Base-by-base conservation (phyloP, 2,329 filamentous ascomycete genomes). In the Colletotrichum simmondsii region DNA sequence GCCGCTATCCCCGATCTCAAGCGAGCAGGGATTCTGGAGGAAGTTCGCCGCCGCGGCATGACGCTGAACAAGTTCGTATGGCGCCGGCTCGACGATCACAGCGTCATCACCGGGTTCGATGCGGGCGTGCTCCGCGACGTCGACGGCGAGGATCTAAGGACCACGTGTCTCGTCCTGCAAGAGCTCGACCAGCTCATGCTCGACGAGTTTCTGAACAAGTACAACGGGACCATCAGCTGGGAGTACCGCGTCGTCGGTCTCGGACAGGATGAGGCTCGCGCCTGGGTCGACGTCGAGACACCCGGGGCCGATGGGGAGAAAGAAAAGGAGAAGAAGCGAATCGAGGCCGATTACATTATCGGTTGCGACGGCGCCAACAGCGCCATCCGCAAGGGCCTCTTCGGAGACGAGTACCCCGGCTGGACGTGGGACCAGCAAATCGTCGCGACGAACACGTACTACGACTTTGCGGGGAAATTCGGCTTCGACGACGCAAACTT, bases 401-500 rank as follows among this genome's bases (percentile, higher is more conserved):
- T 90, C 77, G 88, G 88, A 3, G 80, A 84, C n/a, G 85, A 87
- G 35, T 92, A 88, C 73, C 89, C 89, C 0, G 90, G 90, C 0
- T 88, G 88, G 75, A 92, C 90, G 0, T 88, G 89, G 84, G 85
- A 90, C 65, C 84, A 85, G 71, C 89, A 91, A 77, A 90, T 92
- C 70, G 85, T 92, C 19, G 90, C 90, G 57, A 91, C 90, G 6
- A 92, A 92, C 81, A 88, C 89, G 12, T 91, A 91, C 77, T 91
- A 92, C 72, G 88, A 90, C 75, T 90, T 92, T 71, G 81, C 85
- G 16, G 79, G 77, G 7, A 87, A 87, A 73, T 89, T 85, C 75
- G 86, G 84, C 30, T 91, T 84, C 75, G 80, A 84, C 67, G 88
- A 91, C 75, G 85, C 86, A 14, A 91, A 91, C 78, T 92, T 92